Evolutionary conservation across 2,329 filamentous ascomycete genomes (phyloP).

Genomic region (Fusarium sp.): DNA sequence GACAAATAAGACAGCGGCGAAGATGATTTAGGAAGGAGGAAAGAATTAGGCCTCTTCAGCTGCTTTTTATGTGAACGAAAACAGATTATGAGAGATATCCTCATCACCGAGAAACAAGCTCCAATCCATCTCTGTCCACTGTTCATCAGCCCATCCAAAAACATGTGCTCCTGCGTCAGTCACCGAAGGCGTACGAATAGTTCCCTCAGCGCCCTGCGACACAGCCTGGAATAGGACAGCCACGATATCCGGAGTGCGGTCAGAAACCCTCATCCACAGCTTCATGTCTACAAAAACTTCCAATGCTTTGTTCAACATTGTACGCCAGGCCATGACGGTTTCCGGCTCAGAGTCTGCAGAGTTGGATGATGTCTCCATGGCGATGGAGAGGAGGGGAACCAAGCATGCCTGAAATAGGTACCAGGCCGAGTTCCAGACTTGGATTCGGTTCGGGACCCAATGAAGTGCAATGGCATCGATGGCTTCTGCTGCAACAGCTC

Average conservation of each 20-base stretch:
- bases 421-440: constrained; percentile 47
- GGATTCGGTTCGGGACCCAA: constrained; percentile 47
- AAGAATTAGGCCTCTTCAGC: not conserved
- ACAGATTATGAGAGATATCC: not conserved
- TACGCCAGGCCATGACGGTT: not conserved
- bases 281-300: constrained; percentile 15
- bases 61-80: not conserved
- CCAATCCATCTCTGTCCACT: constrained; percentile 15
- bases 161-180: not conserved
- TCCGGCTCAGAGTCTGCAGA: not conserved
- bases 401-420: constrained; percentile 48
- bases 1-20: no score
- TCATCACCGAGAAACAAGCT: constrained; percentile 4
- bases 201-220: not conserved
- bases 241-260: constrained; percentile 13
- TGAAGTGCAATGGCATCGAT: constrained; percentile 45
- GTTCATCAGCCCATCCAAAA: constrained; percentile 9
- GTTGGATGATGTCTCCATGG: constrained; percentile 32
- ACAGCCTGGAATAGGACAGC: constrained; percentile 13
- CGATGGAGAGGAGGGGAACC: constrained; percentile 44
- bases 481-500: constrained; percentile 42
- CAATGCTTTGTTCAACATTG: constrained; percentile 7
- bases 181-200: constrained; percentile 5
- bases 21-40: not conserved
- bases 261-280: constrained; percentile 10